Percentiles rank a stretch among this genome's conserved stretches.
phyloP scores from a whole-genome alignment of 169 alveolate species.

The Cryptosporidium muris region DNA sequence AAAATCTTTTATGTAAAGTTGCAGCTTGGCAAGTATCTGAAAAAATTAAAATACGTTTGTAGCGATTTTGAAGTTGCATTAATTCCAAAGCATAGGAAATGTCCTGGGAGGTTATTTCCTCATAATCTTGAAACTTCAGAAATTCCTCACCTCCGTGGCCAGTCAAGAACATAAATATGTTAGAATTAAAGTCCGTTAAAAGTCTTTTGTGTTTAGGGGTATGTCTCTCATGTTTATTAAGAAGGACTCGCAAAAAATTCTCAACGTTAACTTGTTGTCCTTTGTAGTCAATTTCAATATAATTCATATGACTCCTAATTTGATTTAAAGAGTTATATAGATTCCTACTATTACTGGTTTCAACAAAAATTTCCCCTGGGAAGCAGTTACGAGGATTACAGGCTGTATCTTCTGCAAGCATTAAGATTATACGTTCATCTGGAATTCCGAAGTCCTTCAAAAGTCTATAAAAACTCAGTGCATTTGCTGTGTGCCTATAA shows the following conservation, averaged over 20 bases:
- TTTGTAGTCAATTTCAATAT: slow-evolving; percentile 76
- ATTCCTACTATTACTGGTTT: slow-evolving; percentile 64
- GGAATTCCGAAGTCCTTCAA: slow-evolving; percentile 84
- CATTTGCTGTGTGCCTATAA: slow-evolving; percentile 88
- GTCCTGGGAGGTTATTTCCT: slow-evolving; percentile 81
- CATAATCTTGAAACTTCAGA: slow-evolving; percentile 82
- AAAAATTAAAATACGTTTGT: slow-evolving; percentile 78
- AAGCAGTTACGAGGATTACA: slow-evolving; percentile 84
- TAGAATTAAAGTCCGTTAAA: slow-evolving; percentile 77
- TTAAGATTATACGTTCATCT: slow-evolving; percentile 86
- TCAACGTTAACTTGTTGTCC: slow-evolving; percentile 79
- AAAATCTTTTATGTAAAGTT: slow-evolving; percentile 77
- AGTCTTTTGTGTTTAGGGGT: slow-evolving; percentile 77
- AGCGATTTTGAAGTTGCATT: slow-evolving; percentile 78
- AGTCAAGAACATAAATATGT: slow-evolving; percentile 79
- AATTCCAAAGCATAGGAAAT: slow-evolving; percentile 79
- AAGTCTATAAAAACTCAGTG: slow-evolving; percentile 83
- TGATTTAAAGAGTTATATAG: slow-evolving; percentile 38
- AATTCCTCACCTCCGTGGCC: slow-evolving; percentile 87
- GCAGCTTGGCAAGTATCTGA: slow-evolving; percentile 86
- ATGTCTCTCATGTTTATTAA: slow-evolving; percentile 76
- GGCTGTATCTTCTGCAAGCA: slow-evolving; percentile 84
- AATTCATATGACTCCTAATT: slow-evolving; percentile 74
- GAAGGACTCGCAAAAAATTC: slow-evolving; percentile 76
- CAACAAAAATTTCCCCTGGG: slow-evolving; percentile 80